Evolutionary conservation across 768 basidiomycete genomes (phyloP), one percentile per base, ranked within the genome.

Genomic region (Sarcodon aspratus): DNA sequence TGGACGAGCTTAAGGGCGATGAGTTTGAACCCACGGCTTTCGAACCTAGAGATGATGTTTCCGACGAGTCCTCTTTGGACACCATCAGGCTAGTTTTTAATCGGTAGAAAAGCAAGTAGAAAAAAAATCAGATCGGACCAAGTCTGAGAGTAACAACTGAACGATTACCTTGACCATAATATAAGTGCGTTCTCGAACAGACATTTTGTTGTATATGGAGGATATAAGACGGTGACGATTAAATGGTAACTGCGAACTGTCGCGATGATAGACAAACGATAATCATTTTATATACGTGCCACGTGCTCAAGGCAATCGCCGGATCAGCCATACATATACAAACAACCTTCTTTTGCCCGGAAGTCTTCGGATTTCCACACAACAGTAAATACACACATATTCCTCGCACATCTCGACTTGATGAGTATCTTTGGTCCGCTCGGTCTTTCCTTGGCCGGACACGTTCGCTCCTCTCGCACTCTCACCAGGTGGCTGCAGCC

Each of bases 111-210:
- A 37, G 15, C 17, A 38, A 15, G 31, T 40, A 37, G 48, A 15
- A 38, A 7, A 18, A 35, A 34, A 9, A 9, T 17, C 34, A 21
- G 10, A 15, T 10, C n/a, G 38, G 10, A 10, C 21, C n/a, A 10
- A 10, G n/a, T n/a, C n/a, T n/a, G n/a, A n/a, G n/a, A n/a, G 21
- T 15, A 40, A 4, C 38, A 10, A 21, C 38, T 40, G 38, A 40
- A 15, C 38, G 58, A 61, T 44, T 48, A 83, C 90, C 92, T 97
- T 99, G 84, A 98, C 79, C 95, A 97, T 97, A 76, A 98, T 98
- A 75, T 95, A 97, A 68, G 94, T 95, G 68, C 90, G 91, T 66
- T 97, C 93, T n/a, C n/a, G n/a, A n/a, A n/a, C n/a, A n/a, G n/a
- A n/a, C n/a, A n/a, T n/a, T n/a, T n/a, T n/a, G n/a, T n/a, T n/a